Conservation (phyloP, 2,329 filamentous ascomycete genomes). For the Sporothrix humicola region DNA sequence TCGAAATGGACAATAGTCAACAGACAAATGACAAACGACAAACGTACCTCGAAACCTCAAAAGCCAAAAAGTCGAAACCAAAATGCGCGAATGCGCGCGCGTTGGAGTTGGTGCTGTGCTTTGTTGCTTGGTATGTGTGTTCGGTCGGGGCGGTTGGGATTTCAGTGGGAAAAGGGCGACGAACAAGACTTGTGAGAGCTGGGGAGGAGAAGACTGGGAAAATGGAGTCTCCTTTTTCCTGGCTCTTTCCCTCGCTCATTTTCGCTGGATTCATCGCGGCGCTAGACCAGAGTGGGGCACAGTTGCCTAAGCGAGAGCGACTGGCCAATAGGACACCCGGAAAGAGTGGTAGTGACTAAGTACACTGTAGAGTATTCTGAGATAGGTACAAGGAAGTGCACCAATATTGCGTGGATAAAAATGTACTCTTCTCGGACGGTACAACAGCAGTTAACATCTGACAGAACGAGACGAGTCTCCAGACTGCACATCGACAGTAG, state of each 20-base stretch:
- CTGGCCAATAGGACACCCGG: conserved; percentile 32
- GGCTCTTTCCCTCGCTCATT: conserved; percentile 19
- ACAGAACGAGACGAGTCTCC: neutral
- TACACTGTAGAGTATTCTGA: neutral
- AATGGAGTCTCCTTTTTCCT: neutral
- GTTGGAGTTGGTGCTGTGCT: conserved; percentile 26
- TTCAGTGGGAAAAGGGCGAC: conserved; percentile 35
- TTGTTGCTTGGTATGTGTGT: conserved; percentile 36
- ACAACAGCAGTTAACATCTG: neutral
- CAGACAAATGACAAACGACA: conserved; percentile 38
- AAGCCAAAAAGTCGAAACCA: no score
- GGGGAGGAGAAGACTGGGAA: neutral
- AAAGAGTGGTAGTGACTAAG: conserved; percentile 22
- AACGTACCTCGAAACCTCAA: conserved; percentile 42
- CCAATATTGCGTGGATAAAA: no score
- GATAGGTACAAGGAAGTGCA: neutral
- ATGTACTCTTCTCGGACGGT: neutral
- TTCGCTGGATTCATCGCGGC: conserved; percentile 33
- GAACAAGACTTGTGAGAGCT: conserved; percentile 22
- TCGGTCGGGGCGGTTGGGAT: conserved; percentile 29
- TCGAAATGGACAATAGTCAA: neutral
- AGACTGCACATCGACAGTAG: no score
- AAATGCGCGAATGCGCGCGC: conserved; percentile 37
- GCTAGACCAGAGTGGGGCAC: conserved; percentile 30
- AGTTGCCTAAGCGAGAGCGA: conserved; percentile 31